These are phyloP conservation scores for Paralagenidium karlingii DNA, from an alignment of 352 stramenopile species.

Conservation along the genomic window DNA sequence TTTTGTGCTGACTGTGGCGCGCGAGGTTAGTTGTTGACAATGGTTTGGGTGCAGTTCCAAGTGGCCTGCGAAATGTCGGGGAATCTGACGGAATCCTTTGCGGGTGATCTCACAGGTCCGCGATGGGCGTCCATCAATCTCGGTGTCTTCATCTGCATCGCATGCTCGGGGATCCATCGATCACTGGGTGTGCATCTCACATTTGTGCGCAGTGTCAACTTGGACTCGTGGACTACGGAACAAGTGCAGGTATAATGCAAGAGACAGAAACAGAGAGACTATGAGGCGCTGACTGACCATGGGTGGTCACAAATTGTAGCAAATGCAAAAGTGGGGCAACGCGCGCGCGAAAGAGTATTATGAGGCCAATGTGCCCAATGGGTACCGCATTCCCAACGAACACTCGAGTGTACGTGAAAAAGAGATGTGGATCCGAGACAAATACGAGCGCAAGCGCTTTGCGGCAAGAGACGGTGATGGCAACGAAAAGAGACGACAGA, in stretches of 20 bases:
- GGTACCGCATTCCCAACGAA: slow-evolving; percentile 68
- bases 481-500: slow-evolving; percentile 6
- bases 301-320: slow-evolving; percentile 9
- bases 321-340: slow-evolving; percentile 91
- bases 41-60: slow-evolving; percentile 6
- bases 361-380: slow-evolving; percentile 67
- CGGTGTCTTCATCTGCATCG: slow-evolving; percentile 92
- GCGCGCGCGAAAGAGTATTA: slow-evolving; percentile 81
- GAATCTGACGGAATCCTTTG: too few species aligned
- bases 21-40: slow-evolving; percentile 27
- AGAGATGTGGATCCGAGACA: slow-evolving; percentile 85
- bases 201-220: slow-evolving; percentile 86
- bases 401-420: slow-evolving; percentile 77
- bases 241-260: slow-evolving; percentile 51
- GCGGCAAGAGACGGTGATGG: slow-evolving; percentile 19
- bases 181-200: slow-evolving; percentile 89
- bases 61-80: slow-evolving; percentile 11
- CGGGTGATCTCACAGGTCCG: slow-evolving; percentile 36
- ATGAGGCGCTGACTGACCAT: not conserved
- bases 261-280: too few species aligned
- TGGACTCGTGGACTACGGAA: slow-evolving; percentile 89
- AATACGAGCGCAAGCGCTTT: slow-evolving; percentile 83
- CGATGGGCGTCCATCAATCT: slow-evolving; percentile 91
- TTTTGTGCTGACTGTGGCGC: slow-evolving; percentile 84
- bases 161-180: slow-evolving; percentile 89